phyloP scores from a whole-genome alignment of 225 moss, liverwort and hornwort species.

The Marchantia polymorpha region DNA sequence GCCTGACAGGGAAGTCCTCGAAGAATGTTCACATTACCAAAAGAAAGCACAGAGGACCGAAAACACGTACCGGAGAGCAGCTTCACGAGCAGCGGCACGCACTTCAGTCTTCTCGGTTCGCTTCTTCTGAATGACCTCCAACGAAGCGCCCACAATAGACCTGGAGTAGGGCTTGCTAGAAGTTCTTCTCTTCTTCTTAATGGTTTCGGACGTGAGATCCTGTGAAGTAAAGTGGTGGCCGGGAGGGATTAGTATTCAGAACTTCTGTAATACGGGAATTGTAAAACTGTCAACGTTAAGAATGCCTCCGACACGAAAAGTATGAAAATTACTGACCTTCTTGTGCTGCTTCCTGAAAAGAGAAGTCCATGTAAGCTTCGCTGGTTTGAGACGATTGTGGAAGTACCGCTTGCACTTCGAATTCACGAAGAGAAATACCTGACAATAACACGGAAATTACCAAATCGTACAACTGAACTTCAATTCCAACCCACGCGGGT shows the following conservation, averaged over 20 bases:
- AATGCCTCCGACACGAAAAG: not conserved
- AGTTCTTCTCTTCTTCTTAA: conserved; percentile 45
- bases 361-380: conserved; percentile 49
- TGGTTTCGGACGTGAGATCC: conserved; percentile 40
- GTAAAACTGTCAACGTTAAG: too few species aligned
- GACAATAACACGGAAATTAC: not conserved
- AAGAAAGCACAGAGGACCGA: not conserved
- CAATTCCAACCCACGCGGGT: not conserved
- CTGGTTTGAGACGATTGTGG: conserved; percentile 47
- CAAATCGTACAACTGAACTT: not conserved
- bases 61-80: conserved; percentile 40
- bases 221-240: not conserved
- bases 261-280: too few species aligned
- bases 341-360: conserved; percentile 51
- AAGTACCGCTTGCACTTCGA: conserved; percentile 52
- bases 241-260: too few species aligned
- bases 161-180: conserved; percentile 46
- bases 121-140: conserved; percentile 53
- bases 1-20: not conserved
- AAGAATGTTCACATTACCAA: not conserved
- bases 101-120: conserved; percentile 48
- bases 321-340: conserved; percentile 29
- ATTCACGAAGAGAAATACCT: conserved; percentile 48
- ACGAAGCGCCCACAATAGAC: conserved; percentile 49
- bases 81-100: conserved; percentile 47